Evolutionary conservation across 2,329 filamentous ascomycete species (phyloP).

Genomic region (Stachybotrys elegans): DNA sequence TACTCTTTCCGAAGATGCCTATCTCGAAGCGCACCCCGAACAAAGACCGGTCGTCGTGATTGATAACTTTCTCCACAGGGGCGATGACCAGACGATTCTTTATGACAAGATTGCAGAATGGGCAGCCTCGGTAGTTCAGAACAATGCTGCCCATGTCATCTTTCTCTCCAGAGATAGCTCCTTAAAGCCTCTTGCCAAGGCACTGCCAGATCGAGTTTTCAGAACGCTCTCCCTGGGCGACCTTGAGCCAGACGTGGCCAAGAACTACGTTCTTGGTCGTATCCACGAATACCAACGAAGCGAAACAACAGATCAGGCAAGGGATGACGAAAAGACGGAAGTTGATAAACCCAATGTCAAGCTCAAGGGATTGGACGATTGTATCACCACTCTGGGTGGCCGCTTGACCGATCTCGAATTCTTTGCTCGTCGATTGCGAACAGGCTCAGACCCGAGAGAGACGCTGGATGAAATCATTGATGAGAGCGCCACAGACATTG

Average conservation of each 20-base stretch:
- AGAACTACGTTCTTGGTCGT: conserved; percentile 83
- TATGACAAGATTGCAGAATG: conserved; percentile 83
- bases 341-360: conserved; percentile 42
- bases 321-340: conserved; percentile 18
- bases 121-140: conserved; percentile 79
- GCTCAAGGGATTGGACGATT: conserved; percentile 69
- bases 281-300: conserved; percentile 48
- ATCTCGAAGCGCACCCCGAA: conserved; percentile 84
- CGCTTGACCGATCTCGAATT: conserved; percentile 95
- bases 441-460: conserved; percentile 74
- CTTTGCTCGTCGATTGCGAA: conserved; percentile 81
- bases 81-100: conserved; percentile 56
- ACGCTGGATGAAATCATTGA: conserved; percentile 86
- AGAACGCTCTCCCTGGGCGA: conserved; percentile 81
- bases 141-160: conserved; percentile 88
- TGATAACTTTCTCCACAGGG: conserved; percentile 86
- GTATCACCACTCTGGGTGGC: conserved; percentile 78
- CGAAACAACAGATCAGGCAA: conserved; percentile 19
- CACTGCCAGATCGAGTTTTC: conserved; percentile 87
- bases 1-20: conserved; percentile 74
- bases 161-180: conserved; percentile 89
- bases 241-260: conserved; percentile 78
- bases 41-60: conserved; percentile 77
- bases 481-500: conserved; percentile 81
- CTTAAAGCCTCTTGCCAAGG: conserved; percentile 81